Percentiles rank a stretch among this genome's conserved stretches.
Conservation (phyloP, 352 stramenopile species). For the Thalassiosira delicatula region DNA sequence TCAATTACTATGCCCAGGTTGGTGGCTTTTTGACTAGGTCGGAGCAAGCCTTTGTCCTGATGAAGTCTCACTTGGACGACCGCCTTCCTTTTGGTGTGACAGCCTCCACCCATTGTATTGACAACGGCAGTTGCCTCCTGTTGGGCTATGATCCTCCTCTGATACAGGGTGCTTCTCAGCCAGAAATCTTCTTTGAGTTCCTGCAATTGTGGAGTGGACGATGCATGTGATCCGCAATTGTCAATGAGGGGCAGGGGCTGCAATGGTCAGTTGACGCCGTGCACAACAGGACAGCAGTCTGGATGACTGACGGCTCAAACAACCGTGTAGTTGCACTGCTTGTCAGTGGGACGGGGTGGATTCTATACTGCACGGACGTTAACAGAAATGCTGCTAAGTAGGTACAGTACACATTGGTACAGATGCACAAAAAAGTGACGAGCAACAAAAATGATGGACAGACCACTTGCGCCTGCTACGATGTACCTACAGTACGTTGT, state of each 20-base stretch:
- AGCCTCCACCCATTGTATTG: background rate
- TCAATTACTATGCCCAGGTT: background rate
- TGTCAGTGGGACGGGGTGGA: constrained; percentile 20
- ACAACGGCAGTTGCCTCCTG: background rate
- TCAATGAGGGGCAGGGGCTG: background rate
- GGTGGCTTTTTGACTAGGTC: background rate
- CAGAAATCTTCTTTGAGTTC: background rate
- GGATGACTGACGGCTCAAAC: constrained; percentile 29
- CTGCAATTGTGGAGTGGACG: background rate
- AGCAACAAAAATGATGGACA: too few species aligned
- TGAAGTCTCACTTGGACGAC: background rate
- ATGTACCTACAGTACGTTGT: too few species aligned
- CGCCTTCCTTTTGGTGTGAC: background rate
- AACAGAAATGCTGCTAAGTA: too few species aligned
- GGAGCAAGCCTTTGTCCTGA: background rate
- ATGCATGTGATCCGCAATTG: constrained; percentile 1
- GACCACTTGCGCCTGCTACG: too few species aligned
- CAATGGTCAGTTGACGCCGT: constrained; percentile 4
- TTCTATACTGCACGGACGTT: constrained; percentile 1
- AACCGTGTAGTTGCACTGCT: background rate
- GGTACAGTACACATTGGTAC: too few species aligned
- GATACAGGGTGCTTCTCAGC: background rate
- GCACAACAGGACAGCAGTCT: background rate
- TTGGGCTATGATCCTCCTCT: background rate
- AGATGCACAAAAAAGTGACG: too few species aligned